Conservation (phyloP, 1,139 yeast genomes). For the Taphrina deformans region DNA sequence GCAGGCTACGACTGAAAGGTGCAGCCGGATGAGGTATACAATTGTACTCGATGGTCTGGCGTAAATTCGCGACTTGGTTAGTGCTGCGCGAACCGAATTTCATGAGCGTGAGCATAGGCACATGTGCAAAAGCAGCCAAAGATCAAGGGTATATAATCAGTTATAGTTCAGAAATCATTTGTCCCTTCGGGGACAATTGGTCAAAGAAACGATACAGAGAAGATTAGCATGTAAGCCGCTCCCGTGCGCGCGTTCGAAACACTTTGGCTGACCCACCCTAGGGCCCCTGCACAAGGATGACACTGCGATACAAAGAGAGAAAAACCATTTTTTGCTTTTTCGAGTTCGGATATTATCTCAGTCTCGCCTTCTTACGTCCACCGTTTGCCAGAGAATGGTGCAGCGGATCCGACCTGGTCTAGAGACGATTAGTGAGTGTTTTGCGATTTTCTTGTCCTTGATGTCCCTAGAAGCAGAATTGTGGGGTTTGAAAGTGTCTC, state of each 20-base stretch:
- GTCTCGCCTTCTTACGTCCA: no score
- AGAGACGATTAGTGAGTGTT: no score
- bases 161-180: not conserved
- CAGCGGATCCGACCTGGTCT: no score
- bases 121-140: no score
- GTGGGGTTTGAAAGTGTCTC: not conserved
- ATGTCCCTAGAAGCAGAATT: not conserved
- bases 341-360: not conserved
- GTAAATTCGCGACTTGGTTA: constrained; percentile 3
- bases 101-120: no score
- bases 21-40: no score
- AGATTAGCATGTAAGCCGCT: constrained; percentile 68
- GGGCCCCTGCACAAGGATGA: constrained; percentile 98
- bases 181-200: constrained; percentile 31
- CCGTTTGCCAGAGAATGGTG: no score
- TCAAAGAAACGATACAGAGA: constrained; percentile 84
- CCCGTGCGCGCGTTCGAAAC: constrained; percentile 3
- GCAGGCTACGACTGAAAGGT: no score
- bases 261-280: not conserved
- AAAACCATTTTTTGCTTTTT: constrained; percentile 63
- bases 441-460: no score
- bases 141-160: not conserved
- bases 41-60: not conserved
- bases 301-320: constrained; percentile 90
- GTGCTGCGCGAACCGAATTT: no score